Evolutionary conservation across 192 early-diverging fungal species (phyloP).

Genomic region (Coemansia sp.): DNA sequence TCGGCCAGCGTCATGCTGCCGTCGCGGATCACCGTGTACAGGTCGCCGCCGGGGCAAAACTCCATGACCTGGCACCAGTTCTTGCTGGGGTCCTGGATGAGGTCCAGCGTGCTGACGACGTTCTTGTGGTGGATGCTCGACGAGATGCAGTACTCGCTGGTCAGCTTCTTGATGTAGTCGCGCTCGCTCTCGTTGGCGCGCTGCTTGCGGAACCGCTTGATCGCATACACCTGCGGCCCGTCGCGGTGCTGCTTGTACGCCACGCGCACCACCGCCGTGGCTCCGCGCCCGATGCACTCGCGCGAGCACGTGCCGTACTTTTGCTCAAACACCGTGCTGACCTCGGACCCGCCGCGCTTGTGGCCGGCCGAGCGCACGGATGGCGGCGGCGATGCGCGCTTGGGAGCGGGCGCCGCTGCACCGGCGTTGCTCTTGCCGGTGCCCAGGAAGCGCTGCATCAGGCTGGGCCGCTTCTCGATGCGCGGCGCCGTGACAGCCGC

Average conservation of each 20-base stretch:
- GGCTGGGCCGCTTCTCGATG: constrained; percentile 45
- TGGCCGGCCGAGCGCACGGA: constrained; percentile 28
- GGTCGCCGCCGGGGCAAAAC: constrained; percentile 91
- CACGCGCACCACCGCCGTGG: constrained; percentile 87
- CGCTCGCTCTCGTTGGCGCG: constrained; percentile 83
- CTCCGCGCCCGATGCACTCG: constrained; percentile 81
- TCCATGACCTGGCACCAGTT: constrained; percentile 80
- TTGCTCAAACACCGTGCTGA: constrained; percentile 47
- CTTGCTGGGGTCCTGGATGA: constrained; percentile 87
- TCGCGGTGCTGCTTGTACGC: constrained; percentile 69
- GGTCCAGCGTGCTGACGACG: constrained; percentile 90
- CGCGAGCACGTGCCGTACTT: constrained; percentile 81
- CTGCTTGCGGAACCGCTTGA: constrained; percentile 92
- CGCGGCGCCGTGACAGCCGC: constrained; percentile 19
- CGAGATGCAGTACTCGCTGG: constrained; percentile 92
- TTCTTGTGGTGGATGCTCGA: constrained; percentile 88
- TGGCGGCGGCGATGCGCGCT: constrained; percentile 23
- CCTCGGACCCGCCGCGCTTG: not conserved
- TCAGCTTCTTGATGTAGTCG: constrained; percentile 94
- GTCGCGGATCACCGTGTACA: constrained; percentile 73
- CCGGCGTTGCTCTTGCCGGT: constrained; percentile 10
- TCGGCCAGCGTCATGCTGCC: constrained; percentile 74
- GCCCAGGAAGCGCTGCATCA: constrained; percentile 51
- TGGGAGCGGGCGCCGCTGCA: not conserved
- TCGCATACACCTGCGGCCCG: constrained; percentile 68